Conservation (phyloP, 768 basidiomycete genomes). For the Pilatotrama ljubarskyi region DNA sequence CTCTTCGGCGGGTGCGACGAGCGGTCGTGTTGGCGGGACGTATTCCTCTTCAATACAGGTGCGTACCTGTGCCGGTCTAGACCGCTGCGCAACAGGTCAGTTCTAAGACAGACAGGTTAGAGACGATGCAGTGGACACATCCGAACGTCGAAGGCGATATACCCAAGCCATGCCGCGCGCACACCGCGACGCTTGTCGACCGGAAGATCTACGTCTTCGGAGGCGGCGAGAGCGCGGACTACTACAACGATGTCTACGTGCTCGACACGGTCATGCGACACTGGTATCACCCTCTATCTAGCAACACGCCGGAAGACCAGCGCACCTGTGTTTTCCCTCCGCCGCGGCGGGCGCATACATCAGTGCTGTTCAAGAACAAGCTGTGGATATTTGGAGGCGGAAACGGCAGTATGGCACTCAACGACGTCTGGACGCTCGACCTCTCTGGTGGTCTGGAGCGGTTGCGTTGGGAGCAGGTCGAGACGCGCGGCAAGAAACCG, state of each 20-base stretch:
- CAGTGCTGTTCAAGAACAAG: slow-evolving; percentile 67
- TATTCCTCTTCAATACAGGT: slow-evolving; percentile 88
- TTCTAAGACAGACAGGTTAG: slow-evolving; percentile 38
- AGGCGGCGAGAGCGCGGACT: slow-evolving; percentile 79
- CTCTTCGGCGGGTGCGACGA: slow-evolving; percentile 90
- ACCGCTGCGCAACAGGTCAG: background rate
- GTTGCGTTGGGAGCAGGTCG: slow-evolving; percentile 60
- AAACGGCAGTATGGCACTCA: slow-evolving; percentile 85
- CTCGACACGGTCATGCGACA: slow-evolving; percentile 75
- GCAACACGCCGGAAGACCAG: slow-evolving; percentile 13
- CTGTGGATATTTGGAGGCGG: slow-evolving; percentile 95
- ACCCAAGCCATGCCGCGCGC: slow-evolving; percentile 83
- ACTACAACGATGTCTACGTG: slow-evolving; percentile 82
- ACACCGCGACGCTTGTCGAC: slow-evolving; percentile 83
- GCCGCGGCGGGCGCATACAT: slow-evolving; percentile 85
- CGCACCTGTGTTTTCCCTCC: slow-evolving; percentile 25
- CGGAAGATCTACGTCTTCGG: slow-evolving; percentile 81
- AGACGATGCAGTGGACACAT: slow-evolving; percentile 88
- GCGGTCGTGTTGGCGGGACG: slow-evolving; percentile 67
- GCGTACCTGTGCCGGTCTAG: background rate
- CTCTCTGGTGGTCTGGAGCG: slow-evolving; percentile 43
- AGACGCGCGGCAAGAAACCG: slow-evolving; percentile 56
- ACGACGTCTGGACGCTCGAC: slow-evolving; percentile 89
- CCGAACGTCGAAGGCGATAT: slow-evolving; percentile 75
- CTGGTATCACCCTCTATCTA: slow-evolving; percentile 55